Percentiles rank a stretch among this genome's conserved stretches.
Evolutionary conservation across 139 green algal species (phyloP).

Genomic region (Coelastrella sp.): DNA sequence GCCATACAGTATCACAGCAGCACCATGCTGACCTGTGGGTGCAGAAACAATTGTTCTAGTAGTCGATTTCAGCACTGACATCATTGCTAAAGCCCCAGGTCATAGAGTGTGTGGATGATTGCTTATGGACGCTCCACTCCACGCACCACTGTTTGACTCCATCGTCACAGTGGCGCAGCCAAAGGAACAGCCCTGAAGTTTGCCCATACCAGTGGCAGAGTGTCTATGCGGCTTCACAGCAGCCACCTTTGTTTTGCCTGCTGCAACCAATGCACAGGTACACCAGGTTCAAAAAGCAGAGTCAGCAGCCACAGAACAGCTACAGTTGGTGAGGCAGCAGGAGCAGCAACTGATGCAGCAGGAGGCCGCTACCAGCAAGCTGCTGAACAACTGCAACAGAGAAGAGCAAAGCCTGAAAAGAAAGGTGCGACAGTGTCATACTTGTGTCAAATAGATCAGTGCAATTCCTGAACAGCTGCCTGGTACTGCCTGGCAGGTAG

Average conservation of each 20-base stretch:
- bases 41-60: no score
- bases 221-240: not conserved
- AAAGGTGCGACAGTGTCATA: not conserved
- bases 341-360: constrained; percentile 8
- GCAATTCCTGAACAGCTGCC: not conserved
- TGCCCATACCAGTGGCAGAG: not conserved
- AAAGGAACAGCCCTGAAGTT: no score
- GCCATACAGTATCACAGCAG: no score
- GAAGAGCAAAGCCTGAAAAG: not conserved
- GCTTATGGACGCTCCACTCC: no score
- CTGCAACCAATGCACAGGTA: not conserved
- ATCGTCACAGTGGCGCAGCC: no score
- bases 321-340: not conserved
- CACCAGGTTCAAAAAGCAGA: not conserved
- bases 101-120: no score
- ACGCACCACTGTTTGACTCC: no score
- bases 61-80: no score
- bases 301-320: not conserved
- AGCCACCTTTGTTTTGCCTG: not conserved
- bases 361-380: not conserved
- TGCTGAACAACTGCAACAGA: constrained; percentile 3
- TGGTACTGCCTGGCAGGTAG: not conserved
- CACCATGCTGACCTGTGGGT: no score
- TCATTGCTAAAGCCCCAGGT: no score
- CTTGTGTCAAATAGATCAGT: not conserved